Percentiles rank a stretch among this genome's conserved stretches.
Conservation (phyloP, 1,284 basidiomycete genomes). For the Sphaerobolus stellatus region DNA sequence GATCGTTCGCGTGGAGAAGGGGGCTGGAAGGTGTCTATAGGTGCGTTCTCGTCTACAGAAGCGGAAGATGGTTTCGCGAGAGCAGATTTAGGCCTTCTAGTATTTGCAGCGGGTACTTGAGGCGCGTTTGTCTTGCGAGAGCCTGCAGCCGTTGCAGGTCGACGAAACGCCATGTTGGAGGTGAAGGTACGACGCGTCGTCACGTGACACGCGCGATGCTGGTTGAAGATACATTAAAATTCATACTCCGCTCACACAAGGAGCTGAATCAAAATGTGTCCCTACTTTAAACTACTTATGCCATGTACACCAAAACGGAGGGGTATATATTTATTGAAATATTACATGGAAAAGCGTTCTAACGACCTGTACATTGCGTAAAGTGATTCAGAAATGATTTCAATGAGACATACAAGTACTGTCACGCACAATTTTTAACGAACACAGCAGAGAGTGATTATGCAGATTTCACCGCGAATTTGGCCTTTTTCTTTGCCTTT, state of each 20-base stretch:
- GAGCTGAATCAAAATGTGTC: too few species aligned
- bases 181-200: constrained; percentile 6
- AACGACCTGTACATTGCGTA: too few species aligned
- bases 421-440: background rate
- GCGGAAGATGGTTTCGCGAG: constrained; percentile 2
- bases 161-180: constrained; percentile 5
- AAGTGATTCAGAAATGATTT: background rate
- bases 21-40: background rate
- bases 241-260: background rate
- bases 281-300: too few species aligned
- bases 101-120: background rate
- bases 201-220: constrained; percentile 4
- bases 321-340: too few species aligned
- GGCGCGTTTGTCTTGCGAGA: constrained; percentile 5
- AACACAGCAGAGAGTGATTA: too few species aligned
- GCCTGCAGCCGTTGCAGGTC: constrained; percentile 9
- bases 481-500: constrained; percentile 63
- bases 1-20: constrained; percentile 5
- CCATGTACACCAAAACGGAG: too few species aligned
- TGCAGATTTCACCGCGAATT: constrained; percentile 46
- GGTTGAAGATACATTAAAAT: background rate
- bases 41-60: background rate
- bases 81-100: constrained; percentile 4
- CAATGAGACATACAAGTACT: background rate
- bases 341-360: too few species aligned